These are phyloP conservation scores for Schwanniomyces pseudopolymorphus DNA, from an alignment of 805 yeast genomes.

Conservation along the genomic window DNA sequence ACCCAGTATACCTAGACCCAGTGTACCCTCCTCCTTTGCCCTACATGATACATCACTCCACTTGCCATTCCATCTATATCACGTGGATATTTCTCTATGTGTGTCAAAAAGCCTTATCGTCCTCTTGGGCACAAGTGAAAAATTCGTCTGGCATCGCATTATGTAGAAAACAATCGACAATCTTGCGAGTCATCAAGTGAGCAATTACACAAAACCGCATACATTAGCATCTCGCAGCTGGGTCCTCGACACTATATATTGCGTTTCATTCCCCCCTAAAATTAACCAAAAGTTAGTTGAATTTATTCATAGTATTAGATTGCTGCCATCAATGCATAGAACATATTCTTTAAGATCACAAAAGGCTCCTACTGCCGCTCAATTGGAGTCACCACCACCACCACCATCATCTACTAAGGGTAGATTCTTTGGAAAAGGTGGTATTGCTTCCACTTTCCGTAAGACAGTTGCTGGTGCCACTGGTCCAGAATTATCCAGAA, in stretches of 20 bases:
- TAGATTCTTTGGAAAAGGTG: conserved; percentile 86
- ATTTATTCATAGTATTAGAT: not conserved
- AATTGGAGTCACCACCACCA: conserved; percentile 90
- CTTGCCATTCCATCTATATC: not conserved
- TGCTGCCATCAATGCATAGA: conserved; percentile 73
- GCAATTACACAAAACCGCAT: conserved; percentile 4
- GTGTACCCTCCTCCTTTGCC: too few species aligned
- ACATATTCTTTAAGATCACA: conserved; percentile 93
- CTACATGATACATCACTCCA: not conserved
- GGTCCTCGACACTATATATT: conserved; percentile 1
- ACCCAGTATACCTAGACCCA: too few species aligned
- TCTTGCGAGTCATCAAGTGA: conserved; percentile 5
- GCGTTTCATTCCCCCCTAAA: conserved; percentile 1
- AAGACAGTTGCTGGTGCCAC: conserved; percentile 73
- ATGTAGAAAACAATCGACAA: conserved; percentile 1
- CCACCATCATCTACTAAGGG: conserved; percentile 90
- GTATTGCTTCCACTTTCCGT: conserved; percentile 59
- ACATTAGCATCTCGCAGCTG: not conserved
- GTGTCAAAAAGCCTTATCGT: not conserved
- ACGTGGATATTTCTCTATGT: not conserved
- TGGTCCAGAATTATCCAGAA: conserved; percentile 79
- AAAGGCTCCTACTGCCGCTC: conserved; percentile 97
- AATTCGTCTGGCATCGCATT: not conserved
- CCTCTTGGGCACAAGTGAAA: not conserved
- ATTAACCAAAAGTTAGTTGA: not conserved